Conservation (phyloP, 2,329 filamentous ascomycete species). For the Neonectria punicea region DNA sequence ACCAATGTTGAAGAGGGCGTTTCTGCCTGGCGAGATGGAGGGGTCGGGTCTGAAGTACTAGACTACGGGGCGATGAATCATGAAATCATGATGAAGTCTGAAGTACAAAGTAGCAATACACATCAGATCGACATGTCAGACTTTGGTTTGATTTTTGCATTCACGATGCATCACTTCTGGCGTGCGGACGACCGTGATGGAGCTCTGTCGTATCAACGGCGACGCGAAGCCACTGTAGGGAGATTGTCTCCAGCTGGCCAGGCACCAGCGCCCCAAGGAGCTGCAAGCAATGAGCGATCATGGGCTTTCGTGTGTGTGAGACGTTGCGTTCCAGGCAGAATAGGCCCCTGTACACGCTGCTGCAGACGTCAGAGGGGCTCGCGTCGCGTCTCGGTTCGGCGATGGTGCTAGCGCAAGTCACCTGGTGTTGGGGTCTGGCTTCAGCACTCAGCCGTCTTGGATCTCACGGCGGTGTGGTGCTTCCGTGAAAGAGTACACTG, state of each 20-base stretch:
- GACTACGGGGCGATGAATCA: conserved; percentile 3
- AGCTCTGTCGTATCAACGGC: not conserved
- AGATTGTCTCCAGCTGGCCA: conserved; percentile 19
- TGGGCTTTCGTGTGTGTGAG: conserved; percentile 39
- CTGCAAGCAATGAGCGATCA: conserved; percentile 27
- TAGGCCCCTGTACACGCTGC: conserved; percentile 18
- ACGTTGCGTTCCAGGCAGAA: conserved; percentile 39
- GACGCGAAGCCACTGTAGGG: not conserved
- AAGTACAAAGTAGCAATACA: conserved; percentile 7
- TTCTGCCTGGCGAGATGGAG: conserved; percentile 29
- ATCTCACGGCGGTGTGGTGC: conserved; percentile 2
- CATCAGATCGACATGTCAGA: not conserved
- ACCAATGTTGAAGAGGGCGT: not conserved
- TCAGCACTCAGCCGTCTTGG: not conserved
- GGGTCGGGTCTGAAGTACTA: not conserved
- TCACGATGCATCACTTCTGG: conserved; percentile 31
- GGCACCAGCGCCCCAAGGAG: conserved; percentile 37
- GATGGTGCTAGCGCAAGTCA: not conserved
- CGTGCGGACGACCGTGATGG: conserved; percentile 24
- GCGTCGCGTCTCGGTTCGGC: conserved; percentile 6
- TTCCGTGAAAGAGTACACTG: not conserved
- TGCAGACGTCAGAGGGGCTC: conserved; percentile 4
- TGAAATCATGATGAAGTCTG: conserved; percentile 5
- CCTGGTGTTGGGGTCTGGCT: not conserved
- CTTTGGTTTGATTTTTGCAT: conserved; percentile 5